Percentiles rank a stretch among this genome's conserved stretches.
Conservation (phyloP, 1,139 yeast genomes). For the Diutina pseudorugosa region DNA sequence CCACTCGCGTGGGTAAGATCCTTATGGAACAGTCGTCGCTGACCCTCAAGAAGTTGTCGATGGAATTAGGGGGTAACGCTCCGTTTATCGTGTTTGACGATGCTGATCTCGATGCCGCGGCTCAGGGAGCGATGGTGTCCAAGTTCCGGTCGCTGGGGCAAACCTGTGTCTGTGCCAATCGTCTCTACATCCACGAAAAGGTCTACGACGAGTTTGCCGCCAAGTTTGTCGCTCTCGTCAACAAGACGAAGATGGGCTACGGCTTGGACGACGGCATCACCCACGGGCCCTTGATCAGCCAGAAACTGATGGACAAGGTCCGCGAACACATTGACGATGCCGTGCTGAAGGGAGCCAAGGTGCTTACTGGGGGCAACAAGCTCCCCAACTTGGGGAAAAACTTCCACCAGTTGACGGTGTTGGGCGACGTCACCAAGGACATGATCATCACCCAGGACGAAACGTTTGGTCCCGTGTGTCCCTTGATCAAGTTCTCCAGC, state of each 20-base stretch:
- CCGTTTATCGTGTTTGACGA: conserved; percentile 84
- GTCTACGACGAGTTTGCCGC: conserved; percentile 49
- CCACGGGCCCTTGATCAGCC: conserved; percentile 77
- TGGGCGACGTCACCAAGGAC: conserved; percentile 49
- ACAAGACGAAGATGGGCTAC: conserved; percentile 52
- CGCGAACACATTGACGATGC: conserved; percentile 68
- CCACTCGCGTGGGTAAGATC: conserved; percentile 49
- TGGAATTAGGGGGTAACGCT: conserved; percentile 87
- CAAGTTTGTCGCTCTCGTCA: conserved; percentile 18
- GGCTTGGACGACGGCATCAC: conserved; percentile 58
- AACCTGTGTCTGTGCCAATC: conserved; percentile 75
- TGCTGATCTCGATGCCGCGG: conserved; percentile 69
- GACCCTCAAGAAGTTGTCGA: conserved; percentile 70
- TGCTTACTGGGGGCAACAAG: conserved; percentile 54
- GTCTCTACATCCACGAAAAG: conserved; percentile 52
- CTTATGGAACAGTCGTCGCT: conserved; percentile 69
- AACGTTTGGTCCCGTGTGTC: conserved; percentile 87
- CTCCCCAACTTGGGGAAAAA: conserved; percentile 57
- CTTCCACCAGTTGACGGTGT: conserved; percentile 68
- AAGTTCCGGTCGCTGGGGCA: conserved; percentile 35
- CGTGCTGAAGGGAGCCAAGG: conserved; percentile 35
- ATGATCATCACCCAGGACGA: conserved; percentile 63
- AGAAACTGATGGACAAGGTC: conserved; percentile 55
- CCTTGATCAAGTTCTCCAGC: conserved; percentile 50
- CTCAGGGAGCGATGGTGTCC: conserved; percentile 15